Conservation (phyloP, 164 flowering plant species). For the Cinnamomum chago region DNA sequence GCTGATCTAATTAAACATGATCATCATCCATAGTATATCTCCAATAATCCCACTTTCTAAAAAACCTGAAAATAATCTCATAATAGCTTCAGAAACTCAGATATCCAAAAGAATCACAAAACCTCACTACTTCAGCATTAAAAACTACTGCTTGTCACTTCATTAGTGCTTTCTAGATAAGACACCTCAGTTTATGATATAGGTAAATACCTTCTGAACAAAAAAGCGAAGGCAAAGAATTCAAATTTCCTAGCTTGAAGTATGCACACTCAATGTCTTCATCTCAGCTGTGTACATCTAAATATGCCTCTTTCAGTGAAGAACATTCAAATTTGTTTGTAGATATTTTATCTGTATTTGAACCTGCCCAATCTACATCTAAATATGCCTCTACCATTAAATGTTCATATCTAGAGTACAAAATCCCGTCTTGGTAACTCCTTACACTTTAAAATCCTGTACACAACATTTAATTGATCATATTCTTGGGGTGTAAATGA, state of each 20-base stretch:
- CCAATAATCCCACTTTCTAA: background rate
- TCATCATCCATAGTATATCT: background rate
- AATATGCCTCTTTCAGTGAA: no score
- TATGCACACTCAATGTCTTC: conserved; percentile 16
- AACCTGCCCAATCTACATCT: no score
- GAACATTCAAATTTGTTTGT: no score
- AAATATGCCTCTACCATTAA: no score
- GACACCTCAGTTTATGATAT: conserved; percentile 21
- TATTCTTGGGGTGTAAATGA: no score
- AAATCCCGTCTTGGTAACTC: no score
- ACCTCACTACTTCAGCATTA: conserved; percentile 5
- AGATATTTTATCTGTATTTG: no score
- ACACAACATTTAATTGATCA: no score
- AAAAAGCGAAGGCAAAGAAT: conserved; percentile 35
- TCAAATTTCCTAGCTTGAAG: conserved; percentile 12
- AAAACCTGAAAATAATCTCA: background rate
- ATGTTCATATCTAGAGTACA: no score
- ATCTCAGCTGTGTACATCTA: conserved; percentile 17
- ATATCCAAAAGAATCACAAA: background rate
- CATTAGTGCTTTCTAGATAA: conserved; percentile 10
- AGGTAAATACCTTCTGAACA: conserved; percentile 28
- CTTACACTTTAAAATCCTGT: no score
- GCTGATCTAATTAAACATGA: background rate
- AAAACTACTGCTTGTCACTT: conserved; percentile 10
- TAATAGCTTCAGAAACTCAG: background rate